phyloP scores from a whole-genome alignment of 805 yeast genomes.

The Candida rishiriensis region DNA sequence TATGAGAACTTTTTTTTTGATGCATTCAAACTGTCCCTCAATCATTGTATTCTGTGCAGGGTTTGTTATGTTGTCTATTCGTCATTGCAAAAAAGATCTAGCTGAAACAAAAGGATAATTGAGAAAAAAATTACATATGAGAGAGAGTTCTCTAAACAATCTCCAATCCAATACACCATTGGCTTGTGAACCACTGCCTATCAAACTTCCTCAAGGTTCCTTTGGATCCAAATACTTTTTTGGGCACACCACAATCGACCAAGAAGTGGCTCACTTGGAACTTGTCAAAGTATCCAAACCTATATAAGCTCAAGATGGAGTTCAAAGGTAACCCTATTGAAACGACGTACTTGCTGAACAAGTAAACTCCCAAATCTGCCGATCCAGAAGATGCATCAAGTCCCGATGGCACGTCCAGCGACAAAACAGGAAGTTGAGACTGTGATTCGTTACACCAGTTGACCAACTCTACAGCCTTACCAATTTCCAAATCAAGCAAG shows the following conservation, averaged over 20 bases:
- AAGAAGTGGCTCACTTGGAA: slow-evolving; percentile 54
- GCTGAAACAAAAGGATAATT: too few species aligned
- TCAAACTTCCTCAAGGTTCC: slow-evolving; percentile 46
- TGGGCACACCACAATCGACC: slow-evolving; percentile 70
- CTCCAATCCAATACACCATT: slow-evolving; percentile 20
- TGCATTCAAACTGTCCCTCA: too few species aligned
- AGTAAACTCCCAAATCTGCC: slow-evolving; percentile 19
- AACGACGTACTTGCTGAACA: slow-evolving; percentile 50
- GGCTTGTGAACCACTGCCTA: slow-evolving; percentile 26
- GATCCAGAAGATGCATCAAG: slow-evolving; percentile 78
- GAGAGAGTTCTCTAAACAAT: slow-evolving; percentile 14
- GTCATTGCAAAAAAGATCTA: too few species aligned
- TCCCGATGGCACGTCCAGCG: slow-evolving; percentile 81
- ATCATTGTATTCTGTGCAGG: too few species aligned
- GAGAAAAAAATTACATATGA: too few species aligned
- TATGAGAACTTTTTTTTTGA: too few species aligned
- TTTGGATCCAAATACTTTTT: slow-evolving; percentile 40
- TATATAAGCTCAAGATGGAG: slow-evolving; percentile 57
- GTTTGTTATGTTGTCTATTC: too few species aligned
- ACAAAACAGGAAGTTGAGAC: slow-evolving; percentile 44
- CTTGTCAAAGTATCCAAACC: slow-evolving; percentile 44
- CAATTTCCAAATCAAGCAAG: slow-evolving; percentile 40
- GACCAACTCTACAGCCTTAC: slow-evolving; percentile 41
- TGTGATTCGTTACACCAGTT: slow-evolving; percentile 60
- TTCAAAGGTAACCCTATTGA: slow-evolving; percentile 72